Percentiles rank a stretch among this genome's conserved stretches.
phyloP scores from a whole-genome alignment of 139 green algal species.

The Tetradesmus lagerheimii region DNA sequence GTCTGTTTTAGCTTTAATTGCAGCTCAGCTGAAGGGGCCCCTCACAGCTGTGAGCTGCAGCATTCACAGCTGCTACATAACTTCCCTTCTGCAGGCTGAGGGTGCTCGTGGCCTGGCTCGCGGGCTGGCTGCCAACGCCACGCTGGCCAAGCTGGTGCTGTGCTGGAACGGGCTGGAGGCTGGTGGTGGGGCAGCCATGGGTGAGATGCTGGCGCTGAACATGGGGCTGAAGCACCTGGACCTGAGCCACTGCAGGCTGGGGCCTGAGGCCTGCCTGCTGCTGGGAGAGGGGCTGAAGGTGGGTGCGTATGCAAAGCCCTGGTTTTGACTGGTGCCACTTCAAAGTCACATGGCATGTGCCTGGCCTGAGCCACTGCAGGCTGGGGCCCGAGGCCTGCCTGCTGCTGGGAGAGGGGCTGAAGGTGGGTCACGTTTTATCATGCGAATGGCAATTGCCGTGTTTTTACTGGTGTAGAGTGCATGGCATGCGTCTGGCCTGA shows the following conservation, averaged over 20 bases:
- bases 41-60: too few relatives aligned
- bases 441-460: too few relatives aligned
- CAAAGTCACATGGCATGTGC: too few relatives aligned
- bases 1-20: too few relatives aligned
- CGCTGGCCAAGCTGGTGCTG: slow-evolving; percentile 61
- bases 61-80: neutral
- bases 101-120: slow-evolving; percentile 59
- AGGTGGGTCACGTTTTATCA: too few relatives aligned
- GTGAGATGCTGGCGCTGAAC: slow-evolving; percentile 51
- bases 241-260: slow-evolving; percentile 66
- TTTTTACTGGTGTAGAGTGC: too few relatives aligned
- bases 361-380: too few relatives aligned
- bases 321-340: too few relatives aligned
- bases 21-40: too few relatives aligned
- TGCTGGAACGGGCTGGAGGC: slow-evolving; percentile 75
- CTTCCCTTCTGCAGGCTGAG: slow-evolving; percentile 38
- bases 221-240: slow-evolving; percentile 66
- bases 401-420: too few relatives aligned
- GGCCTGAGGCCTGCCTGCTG: slow-evolving; percentile 67
- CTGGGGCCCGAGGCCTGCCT: too few relatives aligned
- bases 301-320: neutral
- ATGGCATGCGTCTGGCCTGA: too few relatives aligned
- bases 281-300: slow-evolving; percentile 64
- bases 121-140: slow-evolving; percentile 65
- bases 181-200: slow-evolving; percentile 46